These are phyloP conservation scores for Termitomyces sp. DNA, from an alignment of 768 basidiomycete genomes.

Conservation along the genomic window DNA sequence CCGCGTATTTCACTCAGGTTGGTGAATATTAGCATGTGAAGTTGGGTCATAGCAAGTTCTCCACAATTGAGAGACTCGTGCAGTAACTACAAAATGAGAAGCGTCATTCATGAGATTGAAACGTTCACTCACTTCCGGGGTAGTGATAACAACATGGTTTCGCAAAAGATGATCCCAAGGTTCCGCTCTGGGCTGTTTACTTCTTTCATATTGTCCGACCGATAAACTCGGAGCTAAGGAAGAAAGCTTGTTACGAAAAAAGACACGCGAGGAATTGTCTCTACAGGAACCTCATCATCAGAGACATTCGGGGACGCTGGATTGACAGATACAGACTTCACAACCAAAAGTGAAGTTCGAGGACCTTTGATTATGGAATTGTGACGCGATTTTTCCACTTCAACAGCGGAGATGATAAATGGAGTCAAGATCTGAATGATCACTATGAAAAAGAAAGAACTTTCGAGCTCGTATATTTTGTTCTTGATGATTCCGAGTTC, in stretches of 20 bases:
- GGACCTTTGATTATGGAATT: background rate
- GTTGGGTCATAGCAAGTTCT: slow-evolving; percentile 40
- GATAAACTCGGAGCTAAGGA: background rate
- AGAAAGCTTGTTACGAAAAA: slow-evolving; percentile 2
- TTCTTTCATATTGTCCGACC: background rate
- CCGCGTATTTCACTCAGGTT: slow-evolving; percentile 35
- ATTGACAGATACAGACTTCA: background rate
- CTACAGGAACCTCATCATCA: background rate
- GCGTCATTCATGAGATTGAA: background rate
- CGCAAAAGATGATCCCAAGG: background rate
- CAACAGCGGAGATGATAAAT: background rate
- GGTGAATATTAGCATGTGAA: slow-evolving; percentile 43
- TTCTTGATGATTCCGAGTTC: background rate
- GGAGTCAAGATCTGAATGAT: background rate
- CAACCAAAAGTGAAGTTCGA: background rate
- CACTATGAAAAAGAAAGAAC: background rate
- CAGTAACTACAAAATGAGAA: slow-evolving; percentile 31
- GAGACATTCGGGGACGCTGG: background rate
- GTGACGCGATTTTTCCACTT: background rate
- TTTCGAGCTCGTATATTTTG: background rate
- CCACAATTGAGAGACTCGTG: slow-evolving; percentile 37
- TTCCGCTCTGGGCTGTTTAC: background rate
- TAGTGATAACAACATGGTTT: slow-evolving; percentile 17
- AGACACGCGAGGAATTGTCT: background rate
- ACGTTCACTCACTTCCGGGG: slow-evolving; percentile 34